Evolutionary conservation across 768 basidiomycete genomes (phyloP).

Genomic region (Pilatotrama ljubarskyi): DNA sequence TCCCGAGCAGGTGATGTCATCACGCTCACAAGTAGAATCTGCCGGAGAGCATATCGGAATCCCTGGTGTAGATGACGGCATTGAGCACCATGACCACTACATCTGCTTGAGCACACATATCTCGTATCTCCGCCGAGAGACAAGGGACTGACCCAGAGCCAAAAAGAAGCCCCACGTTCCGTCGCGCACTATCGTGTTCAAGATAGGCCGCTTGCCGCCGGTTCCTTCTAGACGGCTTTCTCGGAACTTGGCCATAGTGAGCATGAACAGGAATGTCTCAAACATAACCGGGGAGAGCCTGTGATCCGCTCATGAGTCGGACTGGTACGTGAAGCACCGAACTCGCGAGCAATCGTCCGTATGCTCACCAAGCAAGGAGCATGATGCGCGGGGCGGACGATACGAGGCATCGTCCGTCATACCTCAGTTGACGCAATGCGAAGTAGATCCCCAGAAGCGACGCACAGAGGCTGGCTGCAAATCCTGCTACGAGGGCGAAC

Average conservation of each 20-base stretch:
- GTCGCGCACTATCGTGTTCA: slow-evolving; percentile 6
- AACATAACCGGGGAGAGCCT: slow-evolving; percentile 2
- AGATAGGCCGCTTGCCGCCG: not conserved
- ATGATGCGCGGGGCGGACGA: not conserved
- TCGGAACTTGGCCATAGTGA: slow-evolving; percentile 9
- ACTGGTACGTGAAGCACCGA: not conserved
- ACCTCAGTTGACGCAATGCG: not conserved
- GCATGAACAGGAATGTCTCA: slow-evolving; percentile 10
- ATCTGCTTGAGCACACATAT: not conserved
- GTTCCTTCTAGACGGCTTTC: not conserved
- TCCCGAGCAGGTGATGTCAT: too few relatives aligned
- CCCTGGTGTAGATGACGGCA: slow-evolving; percentile 11
- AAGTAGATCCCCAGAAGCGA: not conserved
- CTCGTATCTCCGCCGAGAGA: not conserved
- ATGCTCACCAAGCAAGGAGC: not conserved
- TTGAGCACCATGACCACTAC: slow-evolving; percentile 21
- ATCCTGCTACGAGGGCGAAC: not conserved
- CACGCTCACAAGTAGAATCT: slow-evolving; percentile 17
- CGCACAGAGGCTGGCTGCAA: not conserved
- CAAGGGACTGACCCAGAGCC: not conserved
- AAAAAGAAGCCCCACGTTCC: slow-evolving; percentile 15
- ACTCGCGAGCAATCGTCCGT: too few relatives aligned
- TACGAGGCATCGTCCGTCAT: not conserved
- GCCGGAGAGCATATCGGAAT: slow-evolving; percentile 5
- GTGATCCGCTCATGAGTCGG: too few relatives aligned